Conservation (phyloP, 306 rosid species). For the Cucumis sativus region Cucumber_9930_V3 NC_026660.2:30443501-30444000, state of each 20-base stretch:
- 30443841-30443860: not conserved
- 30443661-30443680: not conserved
- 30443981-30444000: not conserved
- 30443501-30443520: not conserved
- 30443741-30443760: not conserved
- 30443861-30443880: not conserved
- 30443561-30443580: not conserved
- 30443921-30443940: not conserved
- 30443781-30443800: not conserved
- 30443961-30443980: not conserved
- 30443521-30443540: not conserved
- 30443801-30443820: not conserved
- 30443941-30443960: not conserved
- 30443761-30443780: not conserved
- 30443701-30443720: not conserved
- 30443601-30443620: slow-evolving; percentile 1
- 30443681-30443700: not conserved
- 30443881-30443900: not conserved
- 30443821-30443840: not conserved
- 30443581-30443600: not conserved
- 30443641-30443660: not conserved
- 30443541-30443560: not conserved
- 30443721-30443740: not conserved
- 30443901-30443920: not conserved
- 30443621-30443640: not conserved